Evolutionary conservation across 2,329 filamentous ascomycete species (phyloP).

Genomic region (Phaeosphaeria sp.): DNA sequence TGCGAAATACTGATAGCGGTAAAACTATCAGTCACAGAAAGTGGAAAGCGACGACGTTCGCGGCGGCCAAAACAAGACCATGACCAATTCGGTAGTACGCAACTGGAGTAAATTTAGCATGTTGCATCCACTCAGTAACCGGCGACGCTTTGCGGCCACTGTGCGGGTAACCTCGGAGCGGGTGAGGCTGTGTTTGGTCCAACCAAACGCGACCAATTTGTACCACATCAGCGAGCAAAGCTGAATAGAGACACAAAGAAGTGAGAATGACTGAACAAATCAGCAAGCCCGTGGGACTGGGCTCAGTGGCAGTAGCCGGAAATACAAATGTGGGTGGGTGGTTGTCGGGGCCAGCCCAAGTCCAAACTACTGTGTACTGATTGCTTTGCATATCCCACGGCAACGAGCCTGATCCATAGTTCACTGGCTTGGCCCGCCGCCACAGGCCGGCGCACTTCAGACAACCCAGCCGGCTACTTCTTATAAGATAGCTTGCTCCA

Average conservation of each 20-base stretch:
- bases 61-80: constrained; percentile 17
- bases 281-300: constrained; percentile 19
- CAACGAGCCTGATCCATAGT: constrained; percentile 36
- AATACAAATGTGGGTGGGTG: constrained; percentile 27
- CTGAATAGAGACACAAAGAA: constrained; percentile 9
- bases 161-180: constrained; percentile 44
- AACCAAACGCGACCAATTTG: constrained; percentile 26
- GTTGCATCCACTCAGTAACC: constrained; percentile 9
- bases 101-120: constrained; percentile 38
- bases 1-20: constrained; percentile 6
- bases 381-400: constrained; percentile 47
- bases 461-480: constrained; percentile 22
- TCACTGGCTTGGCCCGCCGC: constrained; percentile 33
- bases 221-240: constrained; percentile 9
- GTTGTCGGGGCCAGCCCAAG: constrained; percentile 19
- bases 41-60: neutral
- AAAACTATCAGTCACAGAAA: constrained; percentile 5
- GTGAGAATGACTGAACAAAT: constrained; percentile 4
- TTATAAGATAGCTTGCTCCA: constrained; percentile 36
- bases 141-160: constrained; percentile 42
- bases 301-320: constrained; percentile 24
- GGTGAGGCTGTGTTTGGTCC: constrained; percentile 33
- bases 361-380: constrained; percentile 13
- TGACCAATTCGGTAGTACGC: constrained; percentile 17
- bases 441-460: constrained; percentile 38